Evolutionary conservation across 495 filamentous ascomycete genomes (phyloP).

Genomic region (Aspergillus sclerotioniger): DNA sequence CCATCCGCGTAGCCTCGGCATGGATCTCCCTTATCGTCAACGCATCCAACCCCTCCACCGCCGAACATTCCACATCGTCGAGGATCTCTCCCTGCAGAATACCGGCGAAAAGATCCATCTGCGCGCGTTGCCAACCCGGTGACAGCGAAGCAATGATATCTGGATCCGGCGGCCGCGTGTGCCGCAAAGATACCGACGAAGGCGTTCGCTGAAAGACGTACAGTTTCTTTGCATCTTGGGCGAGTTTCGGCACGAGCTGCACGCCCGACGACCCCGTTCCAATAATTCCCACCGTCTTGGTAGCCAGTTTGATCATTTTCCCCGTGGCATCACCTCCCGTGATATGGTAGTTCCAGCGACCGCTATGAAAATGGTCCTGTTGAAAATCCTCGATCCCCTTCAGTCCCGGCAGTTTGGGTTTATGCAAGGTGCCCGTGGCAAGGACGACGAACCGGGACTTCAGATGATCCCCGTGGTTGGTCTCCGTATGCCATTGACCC

Average conservation of each 20-base stretch:
- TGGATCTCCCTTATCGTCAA: neutral
- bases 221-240: conserved; percentile 25
- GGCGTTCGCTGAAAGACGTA: conserved; percentile 50
- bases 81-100: conserved; percentile 11
- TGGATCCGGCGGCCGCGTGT: conserved; percentile 28
- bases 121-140: conserved; percentile 43
- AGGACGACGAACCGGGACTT: conserved; percentile 5
- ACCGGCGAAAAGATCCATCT: conserved; percentile 34
- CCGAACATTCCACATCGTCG: conserved; percentile 2
- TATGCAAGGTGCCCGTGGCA: conserved; percentile 12
- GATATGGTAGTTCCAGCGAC: conserved; percentile 35
- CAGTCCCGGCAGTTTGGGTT: conserved; percentile 26
- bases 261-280: conserved; percentile 47
- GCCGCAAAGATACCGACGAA: conserved; percentile 45
- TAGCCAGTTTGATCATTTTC: too few relatives aligned
- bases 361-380: conserved; percentile 34
- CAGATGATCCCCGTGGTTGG: conserved; percentile 2
- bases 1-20: neutral
- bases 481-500: neutral
- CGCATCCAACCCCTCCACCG: conserved; percentile 9
- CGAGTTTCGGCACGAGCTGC: conserved; percentile 34
- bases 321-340: too few relatives aligned
- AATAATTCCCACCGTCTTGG: conserved; percentile 46
- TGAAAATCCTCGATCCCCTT: conserved; percentile 15
- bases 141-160: conserved; percentile 24